phyloP scores from a whole-genome alignment of 805 yeast genomes.

The Cyberlindnera sargentensis region DNA sequence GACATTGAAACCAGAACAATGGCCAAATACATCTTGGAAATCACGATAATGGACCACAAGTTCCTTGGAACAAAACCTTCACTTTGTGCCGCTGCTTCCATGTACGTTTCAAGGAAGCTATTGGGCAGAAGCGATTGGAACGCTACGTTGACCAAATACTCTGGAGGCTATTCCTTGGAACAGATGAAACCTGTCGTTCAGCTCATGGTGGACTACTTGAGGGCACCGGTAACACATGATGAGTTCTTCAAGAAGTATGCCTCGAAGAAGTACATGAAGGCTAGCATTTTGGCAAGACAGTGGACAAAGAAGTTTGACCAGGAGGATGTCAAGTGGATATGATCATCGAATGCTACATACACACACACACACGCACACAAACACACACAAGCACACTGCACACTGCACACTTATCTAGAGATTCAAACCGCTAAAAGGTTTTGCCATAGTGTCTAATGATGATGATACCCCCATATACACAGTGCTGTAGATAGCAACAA shows the following conservation, averaged over 20 bases:
- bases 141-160: constrained; percentile 79
- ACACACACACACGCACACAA: too few species aligned
- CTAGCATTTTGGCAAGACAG: constrained; percentile 68
- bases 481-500: too few species aligned
- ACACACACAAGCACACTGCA: too few species aligned
- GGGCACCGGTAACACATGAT: constrained; percentile 78
- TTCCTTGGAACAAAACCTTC: constrained; percentile 74
- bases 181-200: constrained; percentile 68
- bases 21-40: constrained; percentile 79
- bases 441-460: not conserved
- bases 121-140: constrained; percentile 69
- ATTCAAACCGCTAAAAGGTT: too few species aligned
- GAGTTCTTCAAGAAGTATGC: constrained; percentile 92
- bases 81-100: constrained; percentile 77
- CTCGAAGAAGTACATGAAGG: constrained; percentile 79
- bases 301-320: constrained; percentile 61
- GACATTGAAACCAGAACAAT: constrained; percentile 77
- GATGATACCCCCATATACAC: not conserved
- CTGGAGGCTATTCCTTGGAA: constrained; percentile 78
- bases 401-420: too few species aligned
- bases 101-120: constrained; percentile 74
- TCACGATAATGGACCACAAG: constrained; percentile 65
- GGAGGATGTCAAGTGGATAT: constrained; percentile 5
- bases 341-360: not conserved
- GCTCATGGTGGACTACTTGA: constrained; percentile 67